Conservation (phyloP, 495 filamentous ascomycete species). For the Rusavskia elegans region DNA sequence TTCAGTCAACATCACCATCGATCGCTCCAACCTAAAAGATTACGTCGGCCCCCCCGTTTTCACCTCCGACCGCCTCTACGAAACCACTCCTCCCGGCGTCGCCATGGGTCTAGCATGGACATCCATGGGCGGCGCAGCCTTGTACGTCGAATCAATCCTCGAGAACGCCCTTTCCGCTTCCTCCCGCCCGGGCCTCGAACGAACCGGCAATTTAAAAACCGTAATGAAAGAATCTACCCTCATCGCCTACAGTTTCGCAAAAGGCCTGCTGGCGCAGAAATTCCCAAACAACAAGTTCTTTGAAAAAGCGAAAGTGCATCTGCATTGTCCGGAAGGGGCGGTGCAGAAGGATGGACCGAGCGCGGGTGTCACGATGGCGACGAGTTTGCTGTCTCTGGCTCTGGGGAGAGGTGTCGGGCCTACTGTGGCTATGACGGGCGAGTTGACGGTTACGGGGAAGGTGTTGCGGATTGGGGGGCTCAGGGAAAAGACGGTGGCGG, state of each 20-base stretch:
- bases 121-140: conserved; percentile 86
- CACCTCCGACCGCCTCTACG: conserved; percentile 90
- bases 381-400: conserved; percentile 70
- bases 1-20: conserved; percentile 71
- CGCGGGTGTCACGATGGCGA: conserved; percentile 96
- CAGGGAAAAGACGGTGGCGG: conserved; percentile 97
- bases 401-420: conserved; percentile 63
- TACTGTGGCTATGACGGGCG: conserved; percentile 94
- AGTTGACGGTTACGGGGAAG: conserved; percentile 94
- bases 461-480: conserved; percentile 91
- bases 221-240: conserved; percentile 96
- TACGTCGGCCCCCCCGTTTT: conserved; percentile 95
- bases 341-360: conserved; percentile 87
- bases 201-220: conserved; percentile 84
- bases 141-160: conserved; percentile 95
- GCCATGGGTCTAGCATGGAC: conserved; percentile 99
- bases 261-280: conserved; percentile 65
- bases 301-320: conserved; percentile 85
- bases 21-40: conserved; percentile 83
- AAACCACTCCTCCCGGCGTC: conserved; percentile 87
- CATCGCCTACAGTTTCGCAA: conserved; percentile 94
- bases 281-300: conserved; percentile 91
- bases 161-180: conserved; percentile 57
- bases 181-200: conserved; percentile 65
- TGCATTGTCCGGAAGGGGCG: conserved; percentile 95